Conservation (phyloP, 164 flowering plant species). For the Piper betle region DNA sequence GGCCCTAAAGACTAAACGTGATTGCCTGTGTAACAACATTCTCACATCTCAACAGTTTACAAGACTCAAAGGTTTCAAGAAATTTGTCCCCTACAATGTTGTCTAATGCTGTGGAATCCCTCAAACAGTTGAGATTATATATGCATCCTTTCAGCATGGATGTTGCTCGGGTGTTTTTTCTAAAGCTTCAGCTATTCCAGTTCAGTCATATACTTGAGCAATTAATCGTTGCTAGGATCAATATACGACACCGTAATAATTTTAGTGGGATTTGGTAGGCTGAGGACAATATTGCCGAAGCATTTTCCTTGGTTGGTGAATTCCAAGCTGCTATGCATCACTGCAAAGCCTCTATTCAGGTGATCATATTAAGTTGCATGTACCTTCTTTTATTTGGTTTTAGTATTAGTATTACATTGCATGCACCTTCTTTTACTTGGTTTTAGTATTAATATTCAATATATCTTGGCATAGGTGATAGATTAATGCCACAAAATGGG, state of each 20-base stretch:
- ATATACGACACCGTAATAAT: background rate
- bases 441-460: background rate
- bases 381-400: background rate
- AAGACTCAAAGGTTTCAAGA: slow-evolving; percentile 22
- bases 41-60: slow-evolving; percentile 30
- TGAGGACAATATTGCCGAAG: slow-evolving; percentile 67
- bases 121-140: slow-evolving; percentile 29
- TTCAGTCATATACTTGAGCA: background rate
- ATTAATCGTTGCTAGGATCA: background rate
- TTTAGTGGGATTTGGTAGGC: slow-evolving; percentile 26
- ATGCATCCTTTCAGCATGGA: slow-evolving; percentile 60
- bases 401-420: background rate
- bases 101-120: slow-evolving; percentile 33
- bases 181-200: background rate
- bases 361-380: slow-evolving; percentile 3
- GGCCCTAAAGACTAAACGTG: background rate
- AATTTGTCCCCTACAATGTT: slow-evolving; percentile 20
- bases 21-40: background rate
- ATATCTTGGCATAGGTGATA: too few relatives aligned
- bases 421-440: background rate
- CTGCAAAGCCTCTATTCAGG: slow-evolving; percentile 68
- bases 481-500: too few relatives aligned
- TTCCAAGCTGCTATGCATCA: slow-evolving; percentile 37
- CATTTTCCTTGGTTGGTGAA: slow-evolving; percentile 50
- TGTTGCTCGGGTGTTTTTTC: slow-evolving; percentile 53